Base-by-base conservation (phyloP, 2,329 filamentous ascomycete species). In the Hypoxylon sp. region DNA sequence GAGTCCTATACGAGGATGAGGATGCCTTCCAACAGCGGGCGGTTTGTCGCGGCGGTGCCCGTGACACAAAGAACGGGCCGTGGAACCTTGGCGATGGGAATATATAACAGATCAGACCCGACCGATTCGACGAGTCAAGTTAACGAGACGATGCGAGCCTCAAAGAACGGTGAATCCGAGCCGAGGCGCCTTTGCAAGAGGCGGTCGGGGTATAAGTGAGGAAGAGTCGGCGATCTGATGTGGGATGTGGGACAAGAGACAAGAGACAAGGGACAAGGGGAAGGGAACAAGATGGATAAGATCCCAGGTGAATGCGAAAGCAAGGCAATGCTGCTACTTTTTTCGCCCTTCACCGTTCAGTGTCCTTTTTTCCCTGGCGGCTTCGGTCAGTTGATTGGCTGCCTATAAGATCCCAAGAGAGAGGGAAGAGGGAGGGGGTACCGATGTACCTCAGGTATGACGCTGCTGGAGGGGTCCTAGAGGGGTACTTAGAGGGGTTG, bases 331-430 rank as follows among this genome's bases (percentile, higher is more conserved):
- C n/a, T n/a, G n/a, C n/a, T n/a, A n/a, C n/a, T n/a, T n/a, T n/a
- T n/a, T n/a, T n/a, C n/a, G n/a, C n/a, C n/a, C 50, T 50, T 53
- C 57, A 49, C 60, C 60, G 60, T 52, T 63, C 49, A n/a, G 47
- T 60, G 57, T 55, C 43, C 47, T 40, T 58, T 56, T 55, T 58
- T 56, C 59, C 60, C 57, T 55, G 40, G 48, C 17, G 47, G 35
- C 20, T 24, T 60, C 48, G 33, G 46, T 13, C 38, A 46, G 52
- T 55, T 60, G 60, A 63, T 63, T 60, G 60, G 60, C 24, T 57
- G 57, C 40, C 47, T 55, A 48, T 15, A 24, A 60, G 47, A 27
- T 54, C 47, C 49, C 24, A 24, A 50, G 43, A 60, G n/a, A 15
- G 31, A 17, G n/a, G 5, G 21, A 6, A 24, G 7, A 23, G 6